Evolutionary conservation across 176 grass and related monocot species (phyloP).

Genomic region (Lolium multiflorum): DNA sequence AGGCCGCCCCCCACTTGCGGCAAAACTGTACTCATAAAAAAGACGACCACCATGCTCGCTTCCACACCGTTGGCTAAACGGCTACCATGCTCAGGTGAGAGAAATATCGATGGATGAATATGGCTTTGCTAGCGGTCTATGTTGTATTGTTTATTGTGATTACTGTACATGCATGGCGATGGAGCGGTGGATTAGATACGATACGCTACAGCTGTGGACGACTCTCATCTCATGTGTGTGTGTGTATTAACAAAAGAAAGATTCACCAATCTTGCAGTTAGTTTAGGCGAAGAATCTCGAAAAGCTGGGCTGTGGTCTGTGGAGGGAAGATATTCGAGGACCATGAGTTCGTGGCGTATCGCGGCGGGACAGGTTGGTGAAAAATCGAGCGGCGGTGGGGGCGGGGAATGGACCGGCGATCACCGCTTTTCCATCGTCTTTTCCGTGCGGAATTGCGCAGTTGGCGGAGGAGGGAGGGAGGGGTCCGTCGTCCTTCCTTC

Average conservation of each 20-base stretch:
- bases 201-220: neutral
- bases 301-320: neutral
- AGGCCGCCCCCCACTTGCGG: slow-evolving; percentile 19
- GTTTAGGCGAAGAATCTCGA: neutral
- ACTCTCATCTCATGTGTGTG: neutral
- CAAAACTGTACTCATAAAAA: slow-evolving; percentile 38
- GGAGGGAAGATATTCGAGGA: slow-evolving; percentile 44
- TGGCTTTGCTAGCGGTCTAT: neutral
- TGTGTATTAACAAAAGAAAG: slow-evolving; percentile 8
- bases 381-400: slow-evolving; percentile 19
- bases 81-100: neutral
- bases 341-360: slow-evolving; percentile 42
- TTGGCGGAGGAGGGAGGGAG: neutral
- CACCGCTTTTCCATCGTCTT: slow-evolving; percentile 3
- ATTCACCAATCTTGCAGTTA: neutral
- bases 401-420: slow-evolving; percentile 7
- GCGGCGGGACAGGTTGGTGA: slow-evolving; percentile 34
- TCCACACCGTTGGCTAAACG: slow-evolving; percentile 28
- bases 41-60: slow-evolving; percentile 12
- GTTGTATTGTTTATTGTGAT: neutral
- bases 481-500: neutral
- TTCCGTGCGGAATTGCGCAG: slow-evolving; percentile 21
- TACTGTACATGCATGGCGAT: neutral
- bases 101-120: slow-evolving; percentile 28
- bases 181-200: neutral